These are phyloP conservation scores for Canavalia gladiata DNA, from an alignment of 306 rosid species.

Conservation along the genomic window DNA sequence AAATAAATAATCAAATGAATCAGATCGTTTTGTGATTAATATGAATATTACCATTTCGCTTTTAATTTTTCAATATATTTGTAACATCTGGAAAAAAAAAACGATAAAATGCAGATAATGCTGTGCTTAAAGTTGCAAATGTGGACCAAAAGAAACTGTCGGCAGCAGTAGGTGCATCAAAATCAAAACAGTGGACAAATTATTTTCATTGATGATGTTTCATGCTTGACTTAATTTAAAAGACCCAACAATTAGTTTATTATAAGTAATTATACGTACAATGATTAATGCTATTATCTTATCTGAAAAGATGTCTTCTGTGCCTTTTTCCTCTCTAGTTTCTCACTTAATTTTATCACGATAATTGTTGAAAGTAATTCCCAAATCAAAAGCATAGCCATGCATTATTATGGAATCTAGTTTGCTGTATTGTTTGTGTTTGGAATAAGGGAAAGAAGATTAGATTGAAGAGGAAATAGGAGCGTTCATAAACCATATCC, in stretches of 20 bases:
- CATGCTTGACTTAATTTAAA: background rate
- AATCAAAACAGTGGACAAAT: background rate
- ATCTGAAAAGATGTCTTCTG: slow-evolving; percentile 18
- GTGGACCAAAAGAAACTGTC: slow-evolving; percentile 45
- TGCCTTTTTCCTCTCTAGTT: background rate
- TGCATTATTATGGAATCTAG: too few relatives aligned
- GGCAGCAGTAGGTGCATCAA: slow-evolving; percentile 43
- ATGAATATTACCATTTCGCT: background rate
- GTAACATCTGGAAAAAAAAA: background rate
- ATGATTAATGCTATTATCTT: background rate
- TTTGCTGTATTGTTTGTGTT: too few relatives aligned
- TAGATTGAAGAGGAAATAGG: too few relatives aligned
- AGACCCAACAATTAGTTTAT: background rate
- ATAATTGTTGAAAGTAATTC: background rate
- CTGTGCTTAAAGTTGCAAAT: background rate
- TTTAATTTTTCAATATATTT: background rate
- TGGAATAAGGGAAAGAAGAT: too few relatives aligned
- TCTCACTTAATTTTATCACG: background rate
- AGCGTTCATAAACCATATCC: too few relatives aligned
- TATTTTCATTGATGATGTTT: background rate
- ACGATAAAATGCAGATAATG: background rate
- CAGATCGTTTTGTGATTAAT: background rate
- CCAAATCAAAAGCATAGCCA: too few relatives aligned
- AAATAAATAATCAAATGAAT: background rate
- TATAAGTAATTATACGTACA: background rate